phyloP scores from a whole-genome alignment of 2,329 filamentous ascomycete genomes.

The Aspergillus spinulosporus region DNA sequence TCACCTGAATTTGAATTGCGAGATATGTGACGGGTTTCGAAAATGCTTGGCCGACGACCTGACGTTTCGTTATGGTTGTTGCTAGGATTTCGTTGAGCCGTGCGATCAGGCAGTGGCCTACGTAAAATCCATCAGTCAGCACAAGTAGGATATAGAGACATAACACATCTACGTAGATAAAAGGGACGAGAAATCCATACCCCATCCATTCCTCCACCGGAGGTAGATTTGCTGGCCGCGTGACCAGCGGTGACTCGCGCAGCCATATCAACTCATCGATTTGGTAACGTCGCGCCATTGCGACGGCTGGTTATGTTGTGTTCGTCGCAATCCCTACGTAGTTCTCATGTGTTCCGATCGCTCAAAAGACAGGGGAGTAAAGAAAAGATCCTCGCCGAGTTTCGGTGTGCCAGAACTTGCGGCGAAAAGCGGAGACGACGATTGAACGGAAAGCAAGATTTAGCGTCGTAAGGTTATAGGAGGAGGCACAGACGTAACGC shows the following conservation, averaged over 20 bases:
- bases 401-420: conserved; percentile 6
- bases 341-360: conserved; percentile 31
- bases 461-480: not conserved
- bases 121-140: conserved; percentile 24
- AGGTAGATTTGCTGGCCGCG: conserved; percentile 75
- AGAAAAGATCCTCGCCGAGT: conserved; percentile 6
- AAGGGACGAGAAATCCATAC: conserved; percentile 47
- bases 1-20: conserved; percentile 51
- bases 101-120: conserved; percentile 46
- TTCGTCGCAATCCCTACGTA: conserved; percentile 25
- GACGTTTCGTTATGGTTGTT: conserved; percentile 37
- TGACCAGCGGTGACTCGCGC: conserved; percentile 77
- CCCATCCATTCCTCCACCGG: conserved; percentile 96
- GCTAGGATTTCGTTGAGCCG: conserved; percentile 40
- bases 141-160: conserved; percentile 12
- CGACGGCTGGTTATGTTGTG: conserved; percentile 25
- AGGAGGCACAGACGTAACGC: not conserved
- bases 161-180: not conserved
- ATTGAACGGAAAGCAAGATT: not conserved
- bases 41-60: conserved; percentile 42
- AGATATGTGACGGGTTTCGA: conserved; percentile 47
- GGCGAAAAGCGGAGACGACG: not conserved
- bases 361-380: conserved; percentile 7
- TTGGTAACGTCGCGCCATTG: conserved; percentile 64
- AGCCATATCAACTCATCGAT: conserved; percentile 73